These are phyloP conservation scores for Erigeron canadensis DNA, from an alignment of 129 eudicot species.

Conservation along the genomic window DNA sequence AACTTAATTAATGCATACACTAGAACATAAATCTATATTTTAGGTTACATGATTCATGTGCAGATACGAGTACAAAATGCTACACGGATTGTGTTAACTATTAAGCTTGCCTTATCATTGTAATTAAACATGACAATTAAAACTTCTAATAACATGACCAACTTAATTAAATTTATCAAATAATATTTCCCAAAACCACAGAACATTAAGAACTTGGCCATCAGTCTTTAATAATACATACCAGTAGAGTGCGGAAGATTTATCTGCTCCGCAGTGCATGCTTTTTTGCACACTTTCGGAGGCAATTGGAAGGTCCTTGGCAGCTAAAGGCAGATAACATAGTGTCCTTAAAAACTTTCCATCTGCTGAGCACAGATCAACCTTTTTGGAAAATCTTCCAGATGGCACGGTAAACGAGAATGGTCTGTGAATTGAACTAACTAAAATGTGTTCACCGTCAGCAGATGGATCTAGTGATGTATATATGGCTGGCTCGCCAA, in stretches of 20 bases:
- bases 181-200: neutral
- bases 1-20: slow-evolving; percentile 1
- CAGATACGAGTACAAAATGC: neutral
- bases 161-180: neutral
- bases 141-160: too few relatives aligned
- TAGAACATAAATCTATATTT: neutral
- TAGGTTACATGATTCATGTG: slow-evolving; percentile 6
- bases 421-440: slow-evolving; percentile 70
- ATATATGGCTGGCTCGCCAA: slow-evolving; percentile 78
- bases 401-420: slow-evolving; percentile 81
- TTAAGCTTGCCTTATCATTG: neutral
- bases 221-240: slow-evolving; percentile 30
- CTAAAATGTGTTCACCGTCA: slow-evolving; percentile 66
- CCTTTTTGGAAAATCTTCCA: slow-evolving; percentile 80
- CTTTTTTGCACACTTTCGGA: slow-evolving; percentile 84
- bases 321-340: slow-evolving; percentile 92
- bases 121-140: too few relatives aligned
- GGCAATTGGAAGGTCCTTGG: slow-evolving; percentile 85
- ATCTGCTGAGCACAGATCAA: slow-evolving; percentile 84
- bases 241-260: slow-evolving; percentile 85
- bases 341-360: slow-evolving; percentile 71
- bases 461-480: slow-evolving; percentile 93
- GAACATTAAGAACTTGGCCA: neutral
- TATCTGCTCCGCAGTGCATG: slow-evolving; percentile 95
- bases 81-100: neutral